Base-by-base conservation (phyloP, 1,284 basidiomycete species). In the Bondarzewia mesenterica region DNA sequence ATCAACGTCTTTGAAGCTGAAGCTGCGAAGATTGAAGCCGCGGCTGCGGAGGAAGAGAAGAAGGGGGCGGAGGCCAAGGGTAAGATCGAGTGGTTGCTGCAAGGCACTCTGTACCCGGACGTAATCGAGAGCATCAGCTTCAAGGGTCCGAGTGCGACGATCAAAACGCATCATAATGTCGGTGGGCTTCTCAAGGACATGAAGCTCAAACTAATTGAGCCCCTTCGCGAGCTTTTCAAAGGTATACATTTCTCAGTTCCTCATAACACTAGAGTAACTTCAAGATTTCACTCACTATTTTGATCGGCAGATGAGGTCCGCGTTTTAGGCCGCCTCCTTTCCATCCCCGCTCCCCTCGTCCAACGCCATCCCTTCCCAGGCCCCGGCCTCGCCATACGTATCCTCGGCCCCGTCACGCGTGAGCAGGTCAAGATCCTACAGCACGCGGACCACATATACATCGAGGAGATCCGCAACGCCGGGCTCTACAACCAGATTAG, bases 111-210 rank as follows among this genome's bases (percentile, higher is more conserved):
- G 8, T 99, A 99, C 69, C 96, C 96, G 2, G 96, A 99, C 63
- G 96, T 99, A 42, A 99, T 99, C 63, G 96, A 99, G 74, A 93
- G 88, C 60, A 98, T 99, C 73, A 93, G 89, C 69, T 99, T 99
- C 83, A 99, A 99, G 71, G 96, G 96, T 3, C 96, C 96, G 2
- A 93, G 89, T 57, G 96, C 96, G 41, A 99, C 95, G 15, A 99
- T 99, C 76, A 99, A 99, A 78, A 98, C 96, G 7, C 96, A 99
- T 65, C 96, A 99, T 68, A 99, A 99, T 60, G 96, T 99, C 54
- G 96, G 96, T 26, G 96, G 96, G 8, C 73, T 99, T 42, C 73
- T 99, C 52, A 91, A 90, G 61, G 87, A 99, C 66, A 99, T 99
- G 96, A 98, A 96, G 69, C 77, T 99, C 57, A 99, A 99, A 73